phyloP scores from a whole-genome alignment of 495 filamentous ascomycete species.

The Podospora pseudopauciseta region DNA sequence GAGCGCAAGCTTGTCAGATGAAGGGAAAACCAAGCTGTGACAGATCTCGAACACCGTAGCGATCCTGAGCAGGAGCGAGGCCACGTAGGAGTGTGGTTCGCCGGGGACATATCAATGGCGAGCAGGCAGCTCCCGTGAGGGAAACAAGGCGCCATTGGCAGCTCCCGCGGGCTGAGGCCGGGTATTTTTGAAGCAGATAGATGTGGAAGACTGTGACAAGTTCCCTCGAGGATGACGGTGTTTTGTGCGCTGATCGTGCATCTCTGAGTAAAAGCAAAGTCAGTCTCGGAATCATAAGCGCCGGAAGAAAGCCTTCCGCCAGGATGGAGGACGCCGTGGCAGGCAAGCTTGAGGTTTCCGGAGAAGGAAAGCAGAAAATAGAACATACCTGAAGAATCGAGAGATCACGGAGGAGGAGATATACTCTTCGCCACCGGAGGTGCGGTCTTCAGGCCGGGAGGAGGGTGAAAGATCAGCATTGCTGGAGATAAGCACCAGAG shows the following conservation, averaged over 20 bases:
- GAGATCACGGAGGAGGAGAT: not conserved
- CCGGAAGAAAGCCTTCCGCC: conserved; percentile 17
- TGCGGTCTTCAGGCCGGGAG: not conserved
- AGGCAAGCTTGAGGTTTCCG: not conserved
- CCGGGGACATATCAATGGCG: not conserved
- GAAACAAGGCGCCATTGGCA: not conserved
- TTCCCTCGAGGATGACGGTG: not conserved
- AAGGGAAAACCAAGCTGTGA: not conserved
- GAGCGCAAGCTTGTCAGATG: not conserved
- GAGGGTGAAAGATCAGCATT: conserved; percentile 4
- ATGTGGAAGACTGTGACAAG: not conserved
- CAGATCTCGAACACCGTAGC: not conserved
- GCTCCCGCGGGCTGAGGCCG: not conserved
- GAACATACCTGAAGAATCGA: conserved; percentile 3
- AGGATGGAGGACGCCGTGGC: not conserved
- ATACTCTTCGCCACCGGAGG: not conserved
- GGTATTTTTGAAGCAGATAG: not conserved
- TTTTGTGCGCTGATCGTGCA: not conserved
- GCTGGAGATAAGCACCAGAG: not conserved
- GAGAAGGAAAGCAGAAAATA: not conserved
- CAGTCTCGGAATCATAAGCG: conserved; percentile 10
- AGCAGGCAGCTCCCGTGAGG: not conserved
- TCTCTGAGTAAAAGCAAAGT: conserved; percentile 9
- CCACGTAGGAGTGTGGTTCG: not conserved
- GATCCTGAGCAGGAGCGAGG: not conserved